Evolutionary conservation across 2,329 filamentous ascomycete genomes (phyloP).

Genomic region (Epichloe festucae): DNA sequence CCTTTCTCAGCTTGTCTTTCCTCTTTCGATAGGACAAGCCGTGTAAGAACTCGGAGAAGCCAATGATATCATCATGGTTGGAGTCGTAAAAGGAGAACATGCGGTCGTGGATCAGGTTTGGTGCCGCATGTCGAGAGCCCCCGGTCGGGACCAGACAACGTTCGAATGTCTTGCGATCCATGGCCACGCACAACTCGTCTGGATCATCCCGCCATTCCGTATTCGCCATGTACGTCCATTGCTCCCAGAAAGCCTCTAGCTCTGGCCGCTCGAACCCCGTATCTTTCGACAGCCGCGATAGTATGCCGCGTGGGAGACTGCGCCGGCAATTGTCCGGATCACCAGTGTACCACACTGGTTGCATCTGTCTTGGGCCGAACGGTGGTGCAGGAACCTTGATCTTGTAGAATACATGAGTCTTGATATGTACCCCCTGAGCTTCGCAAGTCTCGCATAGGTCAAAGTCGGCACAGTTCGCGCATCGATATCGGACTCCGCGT

Average conservation of each 20-base stretch:
- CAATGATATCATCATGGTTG: constrained; percentile 77
- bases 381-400: constrained; percentile 81
- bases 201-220: constrained; percentile 74
- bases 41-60: constrained; percentile 81
- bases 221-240: constrained; percentile 89
- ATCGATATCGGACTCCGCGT: constrained; percentile 82
- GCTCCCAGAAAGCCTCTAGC: constrained; percentile 88
- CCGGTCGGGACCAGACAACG: constrained; percentile 79
- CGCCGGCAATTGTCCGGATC: constrained; percentile 61
- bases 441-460: constrained; percentile 94
- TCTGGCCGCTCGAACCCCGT: constrained; percentile 76
- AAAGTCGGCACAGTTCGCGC: constrained; percentile 90
- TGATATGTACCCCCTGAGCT: constrained; percentile 61
- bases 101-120: constrained; percentile 87
- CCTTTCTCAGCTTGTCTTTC: constrained; percentile 56
- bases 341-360: constrained; percentile 78
- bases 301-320: constrained; percentile 52
- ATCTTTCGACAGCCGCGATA: constrained; percentile 54
- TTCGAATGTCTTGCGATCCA: constrained; percentile 88
- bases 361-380: constrained; percentile 66
- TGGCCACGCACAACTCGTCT: constrained; percentile 63
- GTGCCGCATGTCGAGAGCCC: constrained; percentile 60
- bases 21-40: constrained; percentile 60
- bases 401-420: constrained; percentile 95
- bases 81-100: constrained; percentile 96